These are phyloP conservation scores for Staphylotrichum longicolle DNA, from an alignment of 495 filamentous ascomycete species.

Conservation along the genomic window DNA sequence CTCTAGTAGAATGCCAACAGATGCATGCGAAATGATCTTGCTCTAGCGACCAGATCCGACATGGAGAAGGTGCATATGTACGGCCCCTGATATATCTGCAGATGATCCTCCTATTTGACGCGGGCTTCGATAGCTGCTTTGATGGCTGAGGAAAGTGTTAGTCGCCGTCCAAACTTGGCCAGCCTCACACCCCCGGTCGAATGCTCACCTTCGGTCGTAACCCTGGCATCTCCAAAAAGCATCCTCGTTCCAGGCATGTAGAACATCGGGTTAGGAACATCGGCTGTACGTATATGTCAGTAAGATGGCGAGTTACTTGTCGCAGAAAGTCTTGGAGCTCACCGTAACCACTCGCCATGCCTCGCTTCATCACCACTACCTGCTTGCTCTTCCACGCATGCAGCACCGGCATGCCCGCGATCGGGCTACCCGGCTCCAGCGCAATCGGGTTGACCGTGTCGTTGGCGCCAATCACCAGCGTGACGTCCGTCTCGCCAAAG, in stretches of 20 bases:
- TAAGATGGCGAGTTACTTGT: not conserved
- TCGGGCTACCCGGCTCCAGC: conserved; percentile 70
- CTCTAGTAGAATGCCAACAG: conserved; percentile 4
- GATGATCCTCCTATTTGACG: conserved; percentile 32
- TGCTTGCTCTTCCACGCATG: conserved; percentile 90
- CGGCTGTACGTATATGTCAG: conserved; percentile 47
- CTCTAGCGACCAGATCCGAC: conserved; percentile 14
- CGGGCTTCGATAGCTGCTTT: conserved; percentile 51
- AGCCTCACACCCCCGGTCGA: not conserved
- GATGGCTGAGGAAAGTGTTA: conserved; percentile 40
- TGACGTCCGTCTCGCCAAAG: conserved; percentile 77
- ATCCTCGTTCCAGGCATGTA: conserved; percentile 80
- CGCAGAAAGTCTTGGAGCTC: conserved; percentile 19
- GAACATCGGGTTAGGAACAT: conserved; percentile 86
- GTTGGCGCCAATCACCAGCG: conserved; percentile 80
- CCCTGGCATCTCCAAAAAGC: conserved; percentile 81
- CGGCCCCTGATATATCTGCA: conserved; percentile 11
- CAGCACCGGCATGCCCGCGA: conserved; percentile 82
- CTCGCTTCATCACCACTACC: conserved; percentile 81
- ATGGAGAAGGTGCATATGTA: conserved; percentile 18
- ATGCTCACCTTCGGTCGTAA: conserved; percentile 66
- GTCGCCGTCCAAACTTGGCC: not conserved
- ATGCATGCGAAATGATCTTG: conserved; percentile 15
- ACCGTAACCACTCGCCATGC: conserved; percentile 80
- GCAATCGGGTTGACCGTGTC: conserved; percentile 85